These are phyloP conservation scores for Neophaeococcomyces aloes DNA, from an alignment of 2,329 filamentous ascomycete genomes.

Conservation along the genomic window DNA sequence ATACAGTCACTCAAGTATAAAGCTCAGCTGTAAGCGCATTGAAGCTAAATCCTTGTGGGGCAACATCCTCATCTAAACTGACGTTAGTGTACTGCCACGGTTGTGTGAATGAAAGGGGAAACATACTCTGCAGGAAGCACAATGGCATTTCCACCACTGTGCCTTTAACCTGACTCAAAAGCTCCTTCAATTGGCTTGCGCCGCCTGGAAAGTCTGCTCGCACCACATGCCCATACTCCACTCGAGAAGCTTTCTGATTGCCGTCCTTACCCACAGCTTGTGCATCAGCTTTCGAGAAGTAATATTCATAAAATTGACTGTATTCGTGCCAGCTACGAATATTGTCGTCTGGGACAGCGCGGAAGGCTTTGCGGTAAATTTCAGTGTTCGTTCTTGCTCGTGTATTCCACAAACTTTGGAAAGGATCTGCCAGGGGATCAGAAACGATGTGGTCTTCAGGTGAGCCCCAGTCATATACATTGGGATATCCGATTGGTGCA, in stretches of 20 bases:
- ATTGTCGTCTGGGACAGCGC: conserved; percentile 49
- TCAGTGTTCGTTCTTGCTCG: conserved; percentile 50
- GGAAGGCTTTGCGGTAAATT: conserved; percentile 52
- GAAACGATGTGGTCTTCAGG: conserved; percentile 42
- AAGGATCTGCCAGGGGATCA: conserved; percentile 48
- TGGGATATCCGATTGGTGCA: conserved; percentile 46
- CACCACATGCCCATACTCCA: conserved; percentile 80
- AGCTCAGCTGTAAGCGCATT: conserved; percentile 63
- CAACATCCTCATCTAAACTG: conserved; percentile 68
- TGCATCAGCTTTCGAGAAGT: conserved; percentile 40
- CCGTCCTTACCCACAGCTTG: conserved; percentile 33
- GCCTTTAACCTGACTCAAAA: conserved; percentile 55
- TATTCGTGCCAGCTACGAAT: conserved; percentile 52
- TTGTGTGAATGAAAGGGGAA: background rate
- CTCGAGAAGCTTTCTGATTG: conserved; percentile 44
- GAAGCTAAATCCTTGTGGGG: conserved; percentile 64
- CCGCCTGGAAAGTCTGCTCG: conserved; percentile 62
- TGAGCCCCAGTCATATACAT: conserved; percentile 44
- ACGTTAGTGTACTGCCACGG: conserved; percentile 7
- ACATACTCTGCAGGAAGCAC: conserved; percentile 52
- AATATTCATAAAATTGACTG: conserved; percentile 52
- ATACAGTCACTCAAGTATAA: conserved; percentile 45
- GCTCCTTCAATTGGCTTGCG: conserved; percentile 60
- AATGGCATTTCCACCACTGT: conserved; percentile 84
- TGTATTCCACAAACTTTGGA: conserved; percentile 48